These are phyloP conservation scores for Gilbertella persicaria DNA, from an alignment of 371 early-diverging fungal species.

Conservation along the genomic window DNA sequence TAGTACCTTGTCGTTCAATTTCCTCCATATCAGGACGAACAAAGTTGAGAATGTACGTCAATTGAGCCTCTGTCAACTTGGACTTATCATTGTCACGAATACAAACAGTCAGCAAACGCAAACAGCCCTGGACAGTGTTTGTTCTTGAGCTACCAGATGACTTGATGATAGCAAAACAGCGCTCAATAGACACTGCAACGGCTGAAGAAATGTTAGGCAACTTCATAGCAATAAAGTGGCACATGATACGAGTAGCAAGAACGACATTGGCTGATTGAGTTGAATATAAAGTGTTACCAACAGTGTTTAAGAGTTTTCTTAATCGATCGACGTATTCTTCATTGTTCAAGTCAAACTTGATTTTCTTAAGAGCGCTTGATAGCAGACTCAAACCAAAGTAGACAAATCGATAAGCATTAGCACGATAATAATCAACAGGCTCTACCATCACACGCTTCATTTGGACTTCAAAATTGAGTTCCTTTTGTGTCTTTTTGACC, in stretches of 20 bases:
- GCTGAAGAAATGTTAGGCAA: conserved; percentile 67
- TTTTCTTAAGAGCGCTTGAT: conserved; percentile 67
- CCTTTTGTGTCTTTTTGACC: conserved; percentile 52
- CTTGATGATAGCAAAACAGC: conserved; percentile 73
- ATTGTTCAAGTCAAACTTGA: conserved; percentile 60
- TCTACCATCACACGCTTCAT: conserved; percentile 57
- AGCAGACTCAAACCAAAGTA: conserved; percentile 88
- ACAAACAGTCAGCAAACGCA: conserved; percentile 78
- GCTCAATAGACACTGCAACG: conserved; percentile 75
- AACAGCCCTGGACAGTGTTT: conserved; percentile 76
- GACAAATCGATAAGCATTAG: conserved; percentile 88
- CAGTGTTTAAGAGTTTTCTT: conserved; percentile 76
- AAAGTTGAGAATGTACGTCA: conserved; percentile 76
- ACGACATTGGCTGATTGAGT: conserved; percentile 71
- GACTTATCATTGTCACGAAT: conserved; percentile 69
- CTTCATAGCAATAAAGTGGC: conserved; percentile 64
- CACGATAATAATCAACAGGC: conserved; percentile 64
- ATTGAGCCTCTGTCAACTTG: conserved; percentile 70
- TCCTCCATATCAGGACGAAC: conserved; percentile 90
- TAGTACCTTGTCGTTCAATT: conserved; percentile 79
- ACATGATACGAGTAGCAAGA: conserved; percentile 72
- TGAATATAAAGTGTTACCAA: conserved; percentile 84
- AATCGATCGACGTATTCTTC: conserved; percentile 64
- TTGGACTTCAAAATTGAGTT: conserved; percentile 74
- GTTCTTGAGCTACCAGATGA: conserved; percentile 65